A percentile compares a stretch with the other conserved stretches of the same genome.
Conservation (phyloP, 2,329 filamentous ascomycete species). For the Cyphellophora europaea region DNA sequence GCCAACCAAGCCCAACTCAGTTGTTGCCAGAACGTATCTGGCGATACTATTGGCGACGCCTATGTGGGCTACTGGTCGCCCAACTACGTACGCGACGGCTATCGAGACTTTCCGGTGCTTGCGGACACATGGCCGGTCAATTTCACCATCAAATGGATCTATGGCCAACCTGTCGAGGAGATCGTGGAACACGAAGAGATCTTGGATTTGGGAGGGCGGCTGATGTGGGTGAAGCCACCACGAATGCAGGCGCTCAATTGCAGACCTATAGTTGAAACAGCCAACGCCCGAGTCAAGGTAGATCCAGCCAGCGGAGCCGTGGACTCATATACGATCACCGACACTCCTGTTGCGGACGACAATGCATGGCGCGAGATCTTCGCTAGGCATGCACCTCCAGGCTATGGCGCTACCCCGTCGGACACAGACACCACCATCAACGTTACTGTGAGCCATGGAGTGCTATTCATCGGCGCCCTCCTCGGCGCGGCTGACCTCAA, state of each 20-base stretch:
- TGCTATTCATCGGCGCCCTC: slow-evolving; percentile 7
- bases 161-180: too few relatives aligned
- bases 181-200: too few relatives aligned
- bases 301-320: slow-evolving; percentile 5
- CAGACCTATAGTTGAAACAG: slow-evolving; percentile 6
- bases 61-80: slow-evolving; percentile 9
- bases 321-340: slow-evolving; percentile 3
- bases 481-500: slow-evolving; percentile 4
- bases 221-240: slow-evolving; percentile 6
- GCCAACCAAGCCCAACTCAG: too few relatives aligned
- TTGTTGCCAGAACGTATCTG: not conserved
- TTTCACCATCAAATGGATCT: slow-evolving; percentile 8
- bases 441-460: slow-evolving; percentile 6
- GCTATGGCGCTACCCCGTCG: too few relatives aligned
- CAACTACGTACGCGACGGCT: slow-evolving; percentile 2
- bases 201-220: too few relatives aligned
- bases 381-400: slow-evolving; percentile 1
- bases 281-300: slow-evolving; percentile 7
- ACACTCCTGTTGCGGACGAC: not conserved
- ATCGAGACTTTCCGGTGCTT: slow-evolving; percentile 2
- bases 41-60: not conserved
- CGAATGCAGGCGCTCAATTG: slow-evolving; percentile 7
- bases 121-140: slow-evolving; percentile 4
- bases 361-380: slow-evolving; percentile 7
- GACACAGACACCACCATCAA: too few relatives aligned